Conservation (phyloP, 352 stramenopile species). For the Phytopythium mirpurense region DNA sequence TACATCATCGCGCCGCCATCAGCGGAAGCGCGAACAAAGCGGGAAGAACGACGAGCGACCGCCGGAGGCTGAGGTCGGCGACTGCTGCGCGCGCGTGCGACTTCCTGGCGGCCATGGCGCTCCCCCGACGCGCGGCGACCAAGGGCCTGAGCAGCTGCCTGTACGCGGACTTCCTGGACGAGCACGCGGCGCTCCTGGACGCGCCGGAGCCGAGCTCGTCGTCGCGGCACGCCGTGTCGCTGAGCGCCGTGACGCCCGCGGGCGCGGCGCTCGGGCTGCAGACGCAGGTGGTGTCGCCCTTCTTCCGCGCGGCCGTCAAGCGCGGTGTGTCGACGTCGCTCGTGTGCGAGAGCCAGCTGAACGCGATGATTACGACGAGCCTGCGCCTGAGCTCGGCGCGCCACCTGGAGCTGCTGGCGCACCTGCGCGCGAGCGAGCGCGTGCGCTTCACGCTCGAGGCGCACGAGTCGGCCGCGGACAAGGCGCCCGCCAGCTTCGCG, state of each 20-base stretch:
- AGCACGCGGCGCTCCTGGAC: slow-evolving; percentile 37
- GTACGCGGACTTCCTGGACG: slow-evolving; percentile 63
- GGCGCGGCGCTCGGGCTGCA: slow-evolving; percentile 46
- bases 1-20: not conserved
- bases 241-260: slow-evolving; percentile 48
- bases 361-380: slow-evolving; percentile 58
- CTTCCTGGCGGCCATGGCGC: slow-evolving; percentile 13
- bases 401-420: slow-evolving; percentile 58
- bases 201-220: slow-evolving; percentile 30
- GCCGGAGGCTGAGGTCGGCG: too few relatives aligned
- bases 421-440: slow-evolving; percentile 44
- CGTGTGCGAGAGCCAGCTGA: slow-evolving; percentile 59
- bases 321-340: slow-evolving; percentile 57
- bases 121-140: slow-evolving; percentile 23
- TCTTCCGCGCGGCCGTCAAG: slow-evolving; percentile 66
- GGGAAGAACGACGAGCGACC: not conserved
- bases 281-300: slow-evolving; percentile 56
- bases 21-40: not conserved
- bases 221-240: slow-evolving; percentile 46
- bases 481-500: slow-evolving; percentile 59
- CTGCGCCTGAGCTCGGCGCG: slow-evolving; percentile 66
- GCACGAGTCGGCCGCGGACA: slow-evolving; percentile 66
- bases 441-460: slow-evolving; percentile 72
- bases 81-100: too few relatives aligned
- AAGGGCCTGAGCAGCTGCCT: slow-evolving; percentile 52